phyloP scores from a whole-genome alignment of 2,329 filamentous ascomycete genomes.

The Mycocentrospora acerina region DNA sequence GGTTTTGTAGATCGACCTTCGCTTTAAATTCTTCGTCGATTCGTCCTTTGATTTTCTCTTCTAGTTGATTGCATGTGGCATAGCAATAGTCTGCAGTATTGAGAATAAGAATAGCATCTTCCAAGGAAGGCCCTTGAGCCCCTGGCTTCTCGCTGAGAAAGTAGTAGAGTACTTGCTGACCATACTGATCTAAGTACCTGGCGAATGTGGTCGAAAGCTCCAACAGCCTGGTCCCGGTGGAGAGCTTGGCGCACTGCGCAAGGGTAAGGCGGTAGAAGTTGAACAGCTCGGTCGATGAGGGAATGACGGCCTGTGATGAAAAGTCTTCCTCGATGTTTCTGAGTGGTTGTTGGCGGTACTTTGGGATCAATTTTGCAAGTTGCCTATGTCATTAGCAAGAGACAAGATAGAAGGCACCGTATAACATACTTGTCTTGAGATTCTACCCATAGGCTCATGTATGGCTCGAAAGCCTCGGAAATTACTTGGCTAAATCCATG shows the following conservation, averaged over 20 bases:
- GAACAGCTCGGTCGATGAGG: constrained; percentile 94
- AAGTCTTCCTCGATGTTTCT: constrained; percentile 88
- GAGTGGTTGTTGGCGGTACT: constrained; percentile 80
- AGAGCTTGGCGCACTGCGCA: constrained; percentile 93
- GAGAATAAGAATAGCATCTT: constrained; percentile 81
- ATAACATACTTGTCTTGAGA: constrained; percentile 73
- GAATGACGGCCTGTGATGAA: constrained; percentile 81
- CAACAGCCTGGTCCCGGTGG: constrained; percentile 81
- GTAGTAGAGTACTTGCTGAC: constrained; percentile 83
- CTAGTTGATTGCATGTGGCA: constrained; percentile 85
- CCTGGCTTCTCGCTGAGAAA: constrained; percentile 64
- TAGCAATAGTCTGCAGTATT: constrained; percentile 99
- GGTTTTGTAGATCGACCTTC: constrained; percentile 82
- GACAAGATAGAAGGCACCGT: neutral
- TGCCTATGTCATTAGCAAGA: constrained; percentile 50
- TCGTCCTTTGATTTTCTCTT: constrained; percentile 89
- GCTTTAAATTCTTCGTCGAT: constrained; percentile 77
- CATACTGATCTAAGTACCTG: constrained; percentile 93
- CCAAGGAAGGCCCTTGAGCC: constrained; percentile 60
- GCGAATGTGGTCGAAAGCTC: constrained; percentile 84
- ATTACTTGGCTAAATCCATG: constrained; percentile 86
- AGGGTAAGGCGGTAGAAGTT: constrained; percentile 93
- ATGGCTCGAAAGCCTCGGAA: constrained; percentile 95
- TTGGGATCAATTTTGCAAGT: constrained; percentile 79
- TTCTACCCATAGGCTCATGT: constrained; percentile 95